Percentiles rank a stretch among this genome's conserved stretches.
phyloP scores from a whole-genome alignment of 192 early-diverging fungal genomes.

The Radiomyces spectabilis region DNA sequence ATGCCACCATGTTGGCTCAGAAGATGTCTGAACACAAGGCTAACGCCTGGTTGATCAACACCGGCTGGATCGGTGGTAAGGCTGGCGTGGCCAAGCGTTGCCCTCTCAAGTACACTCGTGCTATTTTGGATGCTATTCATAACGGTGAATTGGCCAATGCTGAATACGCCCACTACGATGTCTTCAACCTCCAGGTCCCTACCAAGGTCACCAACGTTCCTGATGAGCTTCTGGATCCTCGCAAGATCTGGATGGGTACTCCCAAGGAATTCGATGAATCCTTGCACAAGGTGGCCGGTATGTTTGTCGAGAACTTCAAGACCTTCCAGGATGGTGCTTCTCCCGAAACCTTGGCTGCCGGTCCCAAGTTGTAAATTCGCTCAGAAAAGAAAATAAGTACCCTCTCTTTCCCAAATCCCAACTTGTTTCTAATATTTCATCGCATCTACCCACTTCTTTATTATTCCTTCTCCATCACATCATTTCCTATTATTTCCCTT shows the following conservation, averaged over 20 bases:
- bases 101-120: constrained; percentile 90
- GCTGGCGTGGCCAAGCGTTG: constrained; percentile 55
- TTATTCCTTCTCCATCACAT: background rate
- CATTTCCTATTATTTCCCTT: background rate
- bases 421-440: background rate
- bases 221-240: constrained; percentile 76
- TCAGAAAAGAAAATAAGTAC: background rate
- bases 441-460: background rate
- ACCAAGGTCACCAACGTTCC: constrained; percentile 70
- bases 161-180: constrained; percentile 76
- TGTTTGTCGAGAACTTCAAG: constrained; percentile 88
- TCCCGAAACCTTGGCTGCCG: constrained; percentile 65
- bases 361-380: constrained; percentile 40
- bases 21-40: constrained; percentile 84
- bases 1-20: constrained; percentile 91
- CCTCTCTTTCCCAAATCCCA: background rate
- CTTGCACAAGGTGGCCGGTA: constrained; percentile 63
- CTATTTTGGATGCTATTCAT: constrained; percentile 96
- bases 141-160: constrained; percentile 80
- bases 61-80: constrained; percentile 88
- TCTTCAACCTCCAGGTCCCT: constrained; percentile 87
- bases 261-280: constrained; percentile 55
- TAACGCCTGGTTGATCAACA: constrained; percentile 91
- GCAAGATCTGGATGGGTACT: constrained; percentile 77
- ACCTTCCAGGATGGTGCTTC: constrained; percentile 71